Percentiles rank a stretch among this genome's conserved stretches.
Evolutionary conservation across 129 eudicot species (phyloP).

Genomic region (Oenanthe sinensis): DNA sequence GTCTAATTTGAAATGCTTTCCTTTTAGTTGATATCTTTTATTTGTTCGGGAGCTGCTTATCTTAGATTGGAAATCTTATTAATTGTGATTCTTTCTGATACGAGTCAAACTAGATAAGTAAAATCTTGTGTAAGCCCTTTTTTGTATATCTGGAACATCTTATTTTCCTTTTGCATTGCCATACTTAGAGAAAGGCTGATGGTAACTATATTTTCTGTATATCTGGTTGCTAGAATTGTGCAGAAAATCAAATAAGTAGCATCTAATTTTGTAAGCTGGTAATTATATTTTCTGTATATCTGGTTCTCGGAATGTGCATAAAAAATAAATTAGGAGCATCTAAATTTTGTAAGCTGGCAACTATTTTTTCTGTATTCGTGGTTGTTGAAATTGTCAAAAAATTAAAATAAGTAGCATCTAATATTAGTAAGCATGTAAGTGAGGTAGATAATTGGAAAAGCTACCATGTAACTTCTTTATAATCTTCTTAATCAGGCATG

Average conservation of each 20-base stretch:
- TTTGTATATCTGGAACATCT: background rate
- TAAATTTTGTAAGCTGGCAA: background rate
- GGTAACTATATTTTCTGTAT: background rate
- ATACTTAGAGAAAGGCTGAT: background rate
- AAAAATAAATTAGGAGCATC: too few species aligned
- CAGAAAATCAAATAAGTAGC: background rate
- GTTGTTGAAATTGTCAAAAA: background rate
- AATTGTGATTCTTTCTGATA: background rate
- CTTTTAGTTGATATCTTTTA: background rate
- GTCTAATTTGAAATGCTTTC: background rate
- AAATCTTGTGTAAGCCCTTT: background rate
- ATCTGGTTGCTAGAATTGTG: background rate
- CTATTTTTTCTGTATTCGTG: background rate
- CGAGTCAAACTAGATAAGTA: background rate
- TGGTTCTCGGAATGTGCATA: too few species aligned
- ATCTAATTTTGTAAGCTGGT: background rate
- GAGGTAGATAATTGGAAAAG: background rate
- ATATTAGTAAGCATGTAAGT: background rate
- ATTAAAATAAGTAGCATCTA: background rate
- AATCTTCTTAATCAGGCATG: background rate
- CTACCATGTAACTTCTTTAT: background rate
- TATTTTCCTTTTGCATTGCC: background rate
- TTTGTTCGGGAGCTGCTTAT: background rate
- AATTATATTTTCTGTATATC: too few species aligned
- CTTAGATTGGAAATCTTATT: background rate